A percentile compares a stretch with the other conserved stretches of the same genome.
Conservation (phyloP, 2,329 filamentous ascomycete genomes). For the Fusarium domesticum region DNA sequence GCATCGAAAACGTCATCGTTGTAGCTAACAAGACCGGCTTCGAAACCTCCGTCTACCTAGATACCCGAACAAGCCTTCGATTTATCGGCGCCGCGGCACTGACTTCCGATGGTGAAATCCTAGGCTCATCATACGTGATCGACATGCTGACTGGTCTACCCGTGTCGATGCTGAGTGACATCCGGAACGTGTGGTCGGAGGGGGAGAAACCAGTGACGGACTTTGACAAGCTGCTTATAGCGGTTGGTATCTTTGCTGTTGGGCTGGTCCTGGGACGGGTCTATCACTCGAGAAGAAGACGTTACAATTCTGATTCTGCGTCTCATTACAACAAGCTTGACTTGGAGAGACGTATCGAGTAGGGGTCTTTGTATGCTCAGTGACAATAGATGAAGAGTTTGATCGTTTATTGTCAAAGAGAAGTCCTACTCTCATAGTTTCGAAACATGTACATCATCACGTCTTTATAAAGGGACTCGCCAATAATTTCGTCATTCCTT, state of each 20-base stretch:
- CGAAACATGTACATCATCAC: background rate
- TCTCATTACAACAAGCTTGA: background rate
- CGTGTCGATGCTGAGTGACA: conserved; percentile 21
- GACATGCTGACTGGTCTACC: conserved; percentile 28
- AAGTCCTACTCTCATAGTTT: too few relatives aligned
- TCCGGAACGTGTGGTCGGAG: conserved; percentile 17
- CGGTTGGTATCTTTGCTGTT: background rate
- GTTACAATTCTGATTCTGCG: background rate
- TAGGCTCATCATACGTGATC: conserved; percentile 28
- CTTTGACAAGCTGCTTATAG: conserved; percentile 6
- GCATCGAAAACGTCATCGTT: conserved; percentile 24
- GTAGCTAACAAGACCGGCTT: conserved; percentile 28
- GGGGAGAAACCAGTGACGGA: conserved; percentile 2
- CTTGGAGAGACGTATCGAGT: background rate
- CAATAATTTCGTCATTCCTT: too few relatives aligned
- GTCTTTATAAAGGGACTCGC: too few relatives aligned
- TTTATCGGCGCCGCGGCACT: conserved; percentile 29
- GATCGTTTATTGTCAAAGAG: background rate
- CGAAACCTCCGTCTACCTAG: conserved; percentile 26
- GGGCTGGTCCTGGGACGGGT: conserved; percentile 7
- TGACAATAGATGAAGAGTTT: background rate
- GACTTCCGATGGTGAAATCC: conserved; percentile 20
- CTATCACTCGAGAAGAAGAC: conserved; percentile 7
- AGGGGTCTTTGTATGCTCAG: background rate
- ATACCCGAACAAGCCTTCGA: conserved; percentile 9